Evolutionary conservation across 2,329 filamentous ascomycete genomes (phyloP).

Genomic region (Raffaelea arxii): DNA sequence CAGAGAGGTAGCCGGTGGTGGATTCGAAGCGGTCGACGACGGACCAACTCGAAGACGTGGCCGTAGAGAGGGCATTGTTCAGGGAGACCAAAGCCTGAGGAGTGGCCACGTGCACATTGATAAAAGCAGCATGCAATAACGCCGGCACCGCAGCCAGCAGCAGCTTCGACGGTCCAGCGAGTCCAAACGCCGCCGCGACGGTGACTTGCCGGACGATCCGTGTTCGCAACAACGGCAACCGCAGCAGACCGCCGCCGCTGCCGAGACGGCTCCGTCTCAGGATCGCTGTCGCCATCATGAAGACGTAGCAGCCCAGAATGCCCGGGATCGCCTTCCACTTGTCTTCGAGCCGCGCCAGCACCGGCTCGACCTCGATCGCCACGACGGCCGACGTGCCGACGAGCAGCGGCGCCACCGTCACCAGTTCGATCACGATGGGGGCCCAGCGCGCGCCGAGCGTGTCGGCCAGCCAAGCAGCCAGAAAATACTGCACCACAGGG

Average conservation of each 20-base stretch:
- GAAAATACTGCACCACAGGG: constrained; percentile 60
- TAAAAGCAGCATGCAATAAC: constrained; percentile 57
- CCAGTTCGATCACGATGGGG: constrained; percentile 61
- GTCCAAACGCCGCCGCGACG: constrained; percentile 53
- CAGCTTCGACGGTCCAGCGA: constrained; percentile 59
- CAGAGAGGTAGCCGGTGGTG: constrained; percentile 82
- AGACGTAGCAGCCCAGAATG: constrained; percentile 54
- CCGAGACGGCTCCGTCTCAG: constrained; percentile 16
- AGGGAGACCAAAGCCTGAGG: constrained; percentile 49
- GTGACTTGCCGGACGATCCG: constrained; percentile 63
- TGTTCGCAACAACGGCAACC: constrained; percentile 27
- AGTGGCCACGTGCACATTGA: constrained; percentile 66
- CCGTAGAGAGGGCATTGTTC: constrained; percentile 48
- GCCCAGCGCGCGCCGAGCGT: constrained; percentile 60
- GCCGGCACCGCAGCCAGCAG: constrained; percentile 61
- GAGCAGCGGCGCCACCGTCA: constrained; percentile 63
- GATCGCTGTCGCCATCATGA: constrained; percentile 40
- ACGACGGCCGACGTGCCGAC: constrained; percentile 54
- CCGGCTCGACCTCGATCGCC: constrained; percentile 53
- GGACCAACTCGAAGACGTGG: constrained; percentile 37
- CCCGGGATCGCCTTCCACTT: constrained; percentile 40
- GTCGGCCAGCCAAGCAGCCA: constrained; percentile 52
- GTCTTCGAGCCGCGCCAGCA: constrained; percentile 26
- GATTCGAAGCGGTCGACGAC: constrained; percentile 78
- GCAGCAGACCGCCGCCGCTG: constrained; percentile 24